Percentiles rank a stretch among this genome's conserved stretches.
Evolutionary conservation across 305 asterid genomes (phyloP).

Genomic region (Solanum hybrid): DNA sequence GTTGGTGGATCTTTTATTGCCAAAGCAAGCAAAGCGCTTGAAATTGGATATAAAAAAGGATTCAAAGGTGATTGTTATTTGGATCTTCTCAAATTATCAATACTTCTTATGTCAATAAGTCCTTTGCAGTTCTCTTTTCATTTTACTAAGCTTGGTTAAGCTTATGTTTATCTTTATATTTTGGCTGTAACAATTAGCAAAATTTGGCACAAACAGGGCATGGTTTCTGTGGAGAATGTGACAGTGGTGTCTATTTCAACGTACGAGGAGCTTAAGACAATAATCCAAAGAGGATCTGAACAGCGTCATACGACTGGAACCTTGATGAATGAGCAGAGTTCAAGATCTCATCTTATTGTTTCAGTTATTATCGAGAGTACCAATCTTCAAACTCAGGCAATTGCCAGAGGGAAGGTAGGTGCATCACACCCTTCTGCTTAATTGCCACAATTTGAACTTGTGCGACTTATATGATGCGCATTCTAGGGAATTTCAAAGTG

Average conservation of each 20-base stretch:
- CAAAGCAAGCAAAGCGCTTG: slow-evolving; percentile 57
- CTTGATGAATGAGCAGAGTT: slow-evolving; percentile 86
- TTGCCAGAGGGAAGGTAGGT: slow-evolving; percentile 89
- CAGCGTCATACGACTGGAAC: slow-evolving; percentile 90
- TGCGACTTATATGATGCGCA: neutral
- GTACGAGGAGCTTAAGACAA: slow-evolving; percentile 48
- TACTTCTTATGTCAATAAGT: neutral
- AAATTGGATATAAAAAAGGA: slow-evolving; percentile 88
- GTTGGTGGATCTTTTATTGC: slow-evolving; percentile 65
- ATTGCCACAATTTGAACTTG: neutral
- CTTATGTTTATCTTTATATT: neutral
- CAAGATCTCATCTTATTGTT: slow-evolving; percentile 90
- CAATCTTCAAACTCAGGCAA: slow-evolving; percentile 86
- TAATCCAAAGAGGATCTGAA: slow-evolving; percentile 73
- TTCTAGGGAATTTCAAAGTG: neutral
- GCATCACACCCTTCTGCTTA: neutral
- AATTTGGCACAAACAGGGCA: slow-evolving; percentile 38
- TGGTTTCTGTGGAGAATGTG: slow-evolving; percentile 84
- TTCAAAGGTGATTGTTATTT: slow-evolving; percentile 46
- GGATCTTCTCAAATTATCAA: neutral
- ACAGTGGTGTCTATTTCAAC: slow-evolving; percentile 63
- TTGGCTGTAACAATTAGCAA: neutral
- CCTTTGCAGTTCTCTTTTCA: neutral
- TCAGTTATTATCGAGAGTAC: slow-evolving; percentile 81
- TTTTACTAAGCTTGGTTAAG: neutral